These are phyloP conservation scores for Marsdenia floribunda DNA, from an alignment of 257 asterid genomes.

Conservation along the genomic window DNA sequence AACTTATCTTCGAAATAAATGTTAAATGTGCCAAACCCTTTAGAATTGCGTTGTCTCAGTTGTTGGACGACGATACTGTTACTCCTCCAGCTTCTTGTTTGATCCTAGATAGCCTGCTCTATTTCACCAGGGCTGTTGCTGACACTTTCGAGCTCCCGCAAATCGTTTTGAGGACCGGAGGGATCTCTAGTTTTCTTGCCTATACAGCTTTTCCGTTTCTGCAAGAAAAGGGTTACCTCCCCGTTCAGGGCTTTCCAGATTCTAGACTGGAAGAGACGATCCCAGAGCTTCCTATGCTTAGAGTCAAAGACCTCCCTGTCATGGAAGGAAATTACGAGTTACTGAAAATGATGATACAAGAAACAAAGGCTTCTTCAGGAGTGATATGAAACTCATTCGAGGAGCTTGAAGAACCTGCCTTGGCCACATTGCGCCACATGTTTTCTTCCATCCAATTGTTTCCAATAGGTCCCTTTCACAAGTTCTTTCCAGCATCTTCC, in stretches of 20 bases:
- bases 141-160: constrained; percentile 12
- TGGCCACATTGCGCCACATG: constrained; percentile 20
- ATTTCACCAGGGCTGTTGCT: constrained; percentile 17
- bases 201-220: constrained; percentile 9
- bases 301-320: constrained; percentile 37
- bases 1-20: background rate
- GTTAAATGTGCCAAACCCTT: background rate
- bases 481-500: constrained; percentile 25
- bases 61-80: background rate
- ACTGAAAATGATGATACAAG: constrained; percentile 21
- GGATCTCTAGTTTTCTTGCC: constrained; percentile 14
- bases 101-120: constrained; percentile 17
- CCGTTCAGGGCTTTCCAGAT: constrained; percentile 14
- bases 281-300: constrained; percentile 39
- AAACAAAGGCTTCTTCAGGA: constrained; percentile 32
- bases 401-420: constrained; percentile 36
- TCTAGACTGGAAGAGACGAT: constrained; percentile 33
- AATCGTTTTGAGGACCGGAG: constrained; percentile 22
- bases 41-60: background rate
- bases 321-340: constrained; percentile 14
- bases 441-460: constrained; percentile 29
- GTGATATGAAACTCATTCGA: constrained; percentile 37
- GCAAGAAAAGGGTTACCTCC: constrained; percentile 18
- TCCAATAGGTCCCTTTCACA: constrained; percentile 45
- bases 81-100: constrained; percentile 9